phyloP scores from a whole-genome alignment of 2,329 filamentous ascomycete genomes.

The Ophiostoma piceae region DNA sequence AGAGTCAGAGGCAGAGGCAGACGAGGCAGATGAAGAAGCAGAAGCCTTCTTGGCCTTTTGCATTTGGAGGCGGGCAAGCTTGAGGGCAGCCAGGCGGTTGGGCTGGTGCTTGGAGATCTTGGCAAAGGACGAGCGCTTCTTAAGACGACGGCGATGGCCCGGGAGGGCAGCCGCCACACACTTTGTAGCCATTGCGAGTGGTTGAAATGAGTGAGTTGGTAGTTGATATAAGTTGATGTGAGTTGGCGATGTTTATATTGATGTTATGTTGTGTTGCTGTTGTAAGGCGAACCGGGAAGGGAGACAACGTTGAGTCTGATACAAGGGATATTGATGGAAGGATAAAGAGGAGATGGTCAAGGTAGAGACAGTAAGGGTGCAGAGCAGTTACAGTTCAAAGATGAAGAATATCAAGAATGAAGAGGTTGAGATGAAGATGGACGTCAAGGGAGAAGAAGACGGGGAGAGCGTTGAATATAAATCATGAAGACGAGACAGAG shows the following conservation, averaged over 20 bases:
- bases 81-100: not conserved
- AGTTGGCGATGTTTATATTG: not conserved
- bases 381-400: not conserved
- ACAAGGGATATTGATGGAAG: not conserved
- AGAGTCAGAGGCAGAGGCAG: slow-evolving; percentile 1
- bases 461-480: slow-evolving; percentile 23
- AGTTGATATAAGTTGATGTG: not conserved
- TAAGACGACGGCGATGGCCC: slow-evolving; percentile 19
- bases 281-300: not conserved
- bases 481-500: slow-evolving; percentile 17
- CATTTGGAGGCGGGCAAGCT: not conserved
- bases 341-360: not conserved
- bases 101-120: slow-evolving; percentile 10
- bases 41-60: not conserved
- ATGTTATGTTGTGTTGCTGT: not conserved
- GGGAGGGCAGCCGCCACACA: slow-evolving; percentile 17
- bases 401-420: slow-evolving; percentile 18
- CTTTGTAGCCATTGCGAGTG: slow-evolving; percentile 22
- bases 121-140: slow-evolving; percentile 2
- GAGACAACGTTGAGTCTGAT: not conserved
- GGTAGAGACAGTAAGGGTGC: not conserved
- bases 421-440: slow-evolving; percentile 20
- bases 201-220: not conserved
- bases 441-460: slow-evolving; percentile 16
- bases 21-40: not conserved